These are phyloP conservation scores for Russula emetica DNA, from an alignment of 768 basidiomycete species.

Conservation along the genomic window DNA sequence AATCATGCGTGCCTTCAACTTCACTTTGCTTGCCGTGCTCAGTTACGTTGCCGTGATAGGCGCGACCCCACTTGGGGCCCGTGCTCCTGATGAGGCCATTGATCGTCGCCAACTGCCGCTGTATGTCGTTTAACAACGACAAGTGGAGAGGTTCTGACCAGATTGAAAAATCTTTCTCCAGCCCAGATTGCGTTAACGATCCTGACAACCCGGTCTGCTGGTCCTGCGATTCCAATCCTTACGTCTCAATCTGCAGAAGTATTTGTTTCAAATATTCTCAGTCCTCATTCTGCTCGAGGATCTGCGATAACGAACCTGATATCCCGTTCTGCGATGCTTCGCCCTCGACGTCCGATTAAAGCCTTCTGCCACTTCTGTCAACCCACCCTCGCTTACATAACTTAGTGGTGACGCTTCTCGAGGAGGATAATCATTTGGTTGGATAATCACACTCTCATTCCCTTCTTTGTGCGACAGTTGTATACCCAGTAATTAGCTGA, in stretches of 20 bases:
- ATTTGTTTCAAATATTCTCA: too few relatives aligned
- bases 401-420: not conserved
- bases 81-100: not conserved
- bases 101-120: not conserved
- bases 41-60: too few relatives aligned
- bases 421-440: not conserved
- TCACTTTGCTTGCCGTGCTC: too few relatives aligned
- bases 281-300: too few relatives aligned
- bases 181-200: too few relatives aligned
- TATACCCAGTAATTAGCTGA: not conserved
- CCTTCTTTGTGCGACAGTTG: not conserved
- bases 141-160: not conserved
- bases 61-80: not conserved
- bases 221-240: too few relatives aligned
- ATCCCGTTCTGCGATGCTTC: too few relatives aligned
- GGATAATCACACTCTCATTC: not conserved
- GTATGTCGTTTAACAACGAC: not conserved
- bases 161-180: not conserved
- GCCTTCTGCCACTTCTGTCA: not conserved
- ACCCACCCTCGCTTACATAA: not conserved
- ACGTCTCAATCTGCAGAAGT: too few relatives aligned
- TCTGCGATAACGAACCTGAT: too few relatives aligned
- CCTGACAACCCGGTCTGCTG: too few relatives aligned
- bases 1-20: too few relatives aligned
- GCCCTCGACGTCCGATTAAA: too few relatives aligned